Percentiles rank a stretch among this genome's conserved stretches.
These are phyloP conservation scores for Alternaria triticimaculans DNA, from an alignment of 2,329 filamentous ascomycete species.

Conservation along the genomic window DNA sequence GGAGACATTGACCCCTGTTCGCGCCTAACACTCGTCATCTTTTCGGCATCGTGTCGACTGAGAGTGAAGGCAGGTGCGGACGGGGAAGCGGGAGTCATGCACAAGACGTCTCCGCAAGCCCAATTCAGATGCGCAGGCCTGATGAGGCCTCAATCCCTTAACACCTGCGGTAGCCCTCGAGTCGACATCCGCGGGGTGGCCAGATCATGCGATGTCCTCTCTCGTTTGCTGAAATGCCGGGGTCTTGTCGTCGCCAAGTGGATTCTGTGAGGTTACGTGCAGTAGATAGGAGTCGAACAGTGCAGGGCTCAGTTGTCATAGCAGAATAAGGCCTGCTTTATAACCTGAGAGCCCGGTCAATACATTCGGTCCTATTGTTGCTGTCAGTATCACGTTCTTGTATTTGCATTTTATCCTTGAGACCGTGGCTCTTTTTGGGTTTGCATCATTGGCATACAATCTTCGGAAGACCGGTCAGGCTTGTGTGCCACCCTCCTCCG, in stretches of 20 bases:
- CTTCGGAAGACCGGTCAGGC: neutral
- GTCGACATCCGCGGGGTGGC: neutral
- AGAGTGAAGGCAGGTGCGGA: neutral
- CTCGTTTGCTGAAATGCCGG: constrained; percentile 5
- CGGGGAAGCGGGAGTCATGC: constrained; percentile 13
- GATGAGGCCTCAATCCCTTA: constrained; percentile 6
- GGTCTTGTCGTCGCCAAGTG: constrained; percentile 1
- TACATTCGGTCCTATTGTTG: constrained; percentile 22
- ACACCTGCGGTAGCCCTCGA: constrained; percentile 8
- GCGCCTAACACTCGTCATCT: constrained; percentile 9
- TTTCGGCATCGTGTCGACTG: neutral
- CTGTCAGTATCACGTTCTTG: constrained; percentile 8
- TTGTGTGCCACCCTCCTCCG: constrained; percentile 1
- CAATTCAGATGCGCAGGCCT: neutral
- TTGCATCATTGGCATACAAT: neutral
- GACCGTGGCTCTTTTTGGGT: neutral
- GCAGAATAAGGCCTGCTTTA: constrained; percentile 15
- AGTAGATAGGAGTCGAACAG: constrained; percentile 1
- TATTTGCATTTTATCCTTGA: constrained; percentile 12
- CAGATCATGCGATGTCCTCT: constrained; percentile 5
- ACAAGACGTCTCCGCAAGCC: constrained; percentile 1
- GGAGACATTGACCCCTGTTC: neutral
- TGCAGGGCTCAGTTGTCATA: neutral
- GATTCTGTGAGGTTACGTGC: constrained; percentile 5
- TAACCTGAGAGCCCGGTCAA: constrained; percentile 23